Percentiles rank a stretch among this genome's conserved stretches.
Conservation (phyloP, 2,329 filamentous ascomycete species). For the Fusarium napiforme region DNA sequence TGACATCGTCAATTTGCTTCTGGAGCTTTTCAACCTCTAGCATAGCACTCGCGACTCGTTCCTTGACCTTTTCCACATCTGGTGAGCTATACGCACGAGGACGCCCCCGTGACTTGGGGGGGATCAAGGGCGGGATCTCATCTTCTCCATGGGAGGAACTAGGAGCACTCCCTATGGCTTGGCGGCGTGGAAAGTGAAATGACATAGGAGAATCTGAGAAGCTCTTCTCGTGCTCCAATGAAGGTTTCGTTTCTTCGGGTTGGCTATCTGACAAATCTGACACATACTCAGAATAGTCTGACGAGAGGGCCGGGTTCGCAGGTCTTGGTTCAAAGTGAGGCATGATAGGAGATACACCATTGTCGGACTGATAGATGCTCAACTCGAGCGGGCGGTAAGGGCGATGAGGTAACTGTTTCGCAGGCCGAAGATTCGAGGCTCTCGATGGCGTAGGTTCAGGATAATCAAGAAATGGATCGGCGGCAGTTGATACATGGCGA, state of each 20-base stretch:
- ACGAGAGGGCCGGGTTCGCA: conserved; percentile 44
- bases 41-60: conserved; percentile 67
- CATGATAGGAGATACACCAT: conserved; percentile 65
- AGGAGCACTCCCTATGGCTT: conserved; percentile 43
- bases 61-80: conserved; percentile 62
- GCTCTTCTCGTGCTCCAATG: conserved; percentile 54
- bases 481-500: conserved; percentile 64
- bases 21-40: conserved; percentile 68
- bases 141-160: conserved; percentile 42
- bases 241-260: conserved; percentile 46
- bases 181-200: conserved; percentile 65
- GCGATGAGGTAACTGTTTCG: conserved; percentile 39
- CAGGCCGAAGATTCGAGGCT: conserved; percentile 39
- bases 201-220: conserved; percentile 60
- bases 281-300: conserved; percentile 52
- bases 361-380: conserved; percentile 59
- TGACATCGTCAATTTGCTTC: conserved; percentile 68
- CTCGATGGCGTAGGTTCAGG: conserved; percentile 36
- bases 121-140: conserved; percentile 51
- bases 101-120: conserved; percentile 54
- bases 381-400: conserved; percentile 68
- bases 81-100: conserved; percentile 58
- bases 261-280: conserved; percentile 41
- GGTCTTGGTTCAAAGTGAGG: conserved; percentile 59
- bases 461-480: conserved; percentile 52